Percentiles rank a stretch among this genome's conserved stretches.
Evolutionary conservation across 768 basidiomycete genomes (phyloP).

Genomic region (Coprinopsis strossmayeri): DNA sequence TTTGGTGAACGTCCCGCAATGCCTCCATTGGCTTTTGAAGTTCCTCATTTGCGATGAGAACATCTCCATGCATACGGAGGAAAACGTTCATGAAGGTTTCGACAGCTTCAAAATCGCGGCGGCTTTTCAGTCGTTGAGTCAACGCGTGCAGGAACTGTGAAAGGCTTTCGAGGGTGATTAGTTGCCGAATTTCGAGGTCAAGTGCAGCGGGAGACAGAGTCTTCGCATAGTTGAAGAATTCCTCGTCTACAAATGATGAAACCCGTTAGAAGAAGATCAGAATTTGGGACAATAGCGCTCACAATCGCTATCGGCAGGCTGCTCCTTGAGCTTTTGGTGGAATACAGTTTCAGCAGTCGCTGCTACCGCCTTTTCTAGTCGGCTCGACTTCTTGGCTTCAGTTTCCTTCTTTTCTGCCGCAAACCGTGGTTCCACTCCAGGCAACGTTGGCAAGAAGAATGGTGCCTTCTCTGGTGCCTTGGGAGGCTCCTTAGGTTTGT

Average conservation of each 20-base stretch:
- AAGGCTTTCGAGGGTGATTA: slow-evolving; percentile 60
- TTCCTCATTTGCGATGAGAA: slow-evolving; percentile 66
- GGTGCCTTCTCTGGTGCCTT: slow-evolving; percentile 95
- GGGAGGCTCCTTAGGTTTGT: slow-evolving; percentile 93
- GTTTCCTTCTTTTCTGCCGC: slow-evolving; percentile 40
- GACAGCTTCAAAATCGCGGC: slow-evolving; percentile 91
- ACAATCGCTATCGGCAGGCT: slow-evolving; percentile 63
- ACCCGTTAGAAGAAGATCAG: neutral
- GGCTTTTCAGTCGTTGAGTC: slow-evolving; percentile 63
- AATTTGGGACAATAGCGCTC: slow-evolving; percentile 23
- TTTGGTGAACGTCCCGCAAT: slow-evolving; percentile 59
- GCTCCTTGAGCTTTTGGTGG: slow-evolving; percentile 51
- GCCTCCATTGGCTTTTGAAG: slow-evolving; percentile 48
- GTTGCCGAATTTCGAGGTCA: slow-evolving; percentile 83
- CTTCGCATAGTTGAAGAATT: slow-evolving; percentile 81
- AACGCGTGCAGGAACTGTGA: slow-evolving; percentile 69
- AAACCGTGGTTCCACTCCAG: slow-evolving; percentile 82
- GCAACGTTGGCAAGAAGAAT: slow-evolving; percentile 92
- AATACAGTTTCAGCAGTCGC: slow-evolving; percentile 67
- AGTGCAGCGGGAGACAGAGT: slow-evolving; percentile 84
- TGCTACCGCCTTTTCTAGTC: slow-evolving; percentile 45
- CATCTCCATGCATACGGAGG: slow-evolving; percentile 78
- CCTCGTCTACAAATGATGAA: slow-evolving; percentile 45
- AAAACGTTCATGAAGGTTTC: slow-evolving; percentile 85
- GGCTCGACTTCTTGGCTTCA: slow-evolving; percentile 37